Conservation (phyloP, 768 basidiomycete genomes). For the Fomitopsis pulvina region DNA sequence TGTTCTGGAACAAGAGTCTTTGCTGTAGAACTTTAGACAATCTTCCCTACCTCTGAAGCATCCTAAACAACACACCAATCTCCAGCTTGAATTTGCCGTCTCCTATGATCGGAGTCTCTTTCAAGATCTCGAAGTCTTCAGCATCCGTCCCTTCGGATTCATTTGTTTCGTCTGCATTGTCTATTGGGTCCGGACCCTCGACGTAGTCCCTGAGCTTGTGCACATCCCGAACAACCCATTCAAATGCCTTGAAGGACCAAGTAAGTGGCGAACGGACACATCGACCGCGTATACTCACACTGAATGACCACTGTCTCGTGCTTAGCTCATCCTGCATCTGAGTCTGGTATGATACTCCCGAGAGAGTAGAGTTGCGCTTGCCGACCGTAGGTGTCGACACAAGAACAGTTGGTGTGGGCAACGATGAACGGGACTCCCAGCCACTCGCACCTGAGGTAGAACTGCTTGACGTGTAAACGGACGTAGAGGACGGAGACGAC, state of each 20-base stretch:
- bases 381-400: constrained; percentile 11
- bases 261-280: neutral
- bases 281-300: constrained; percentile 30
- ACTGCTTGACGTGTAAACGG: constrained; percentile 21
- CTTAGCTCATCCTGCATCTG: constrained; percentile 33
- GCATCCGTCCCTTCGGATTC: constrained; percentile 27
- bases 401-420: constrained; percentile 17
- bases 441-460: constrained; percentile 11
- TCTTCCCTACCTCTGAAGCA: neutral
- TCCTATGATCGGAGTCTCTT: constrained; percentile 58
- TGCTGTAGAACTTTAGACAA: constrained; percentile 1
- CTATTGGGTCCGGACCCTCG: constrained; percentile 26
- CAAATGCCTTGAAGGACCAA: constrained; percentile 46
- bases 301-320: constrained; percentile 60
- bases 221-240: constrained; percentile 61
- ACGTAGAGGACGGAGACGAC: constrained; percentile 24
- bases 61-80: constrained; percentile 37
- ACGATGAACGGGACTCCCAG: constrained; percentile 24
- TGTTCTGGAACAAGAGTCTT: constrained; percentile 7
- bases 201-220: constrained; percentile 51
- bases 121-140: constrained; percentile 53
- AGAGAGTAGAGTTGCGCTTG: constrained; percentile 6
- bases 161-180: constrained; percentile 15
- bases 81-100: constrained; percentile 70
- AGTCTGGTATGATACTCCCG: constrained; percentile 9